Conservation (phyloP, 176 grass and related monocot genomes). For the Rhynchospora pubera region DNA sequence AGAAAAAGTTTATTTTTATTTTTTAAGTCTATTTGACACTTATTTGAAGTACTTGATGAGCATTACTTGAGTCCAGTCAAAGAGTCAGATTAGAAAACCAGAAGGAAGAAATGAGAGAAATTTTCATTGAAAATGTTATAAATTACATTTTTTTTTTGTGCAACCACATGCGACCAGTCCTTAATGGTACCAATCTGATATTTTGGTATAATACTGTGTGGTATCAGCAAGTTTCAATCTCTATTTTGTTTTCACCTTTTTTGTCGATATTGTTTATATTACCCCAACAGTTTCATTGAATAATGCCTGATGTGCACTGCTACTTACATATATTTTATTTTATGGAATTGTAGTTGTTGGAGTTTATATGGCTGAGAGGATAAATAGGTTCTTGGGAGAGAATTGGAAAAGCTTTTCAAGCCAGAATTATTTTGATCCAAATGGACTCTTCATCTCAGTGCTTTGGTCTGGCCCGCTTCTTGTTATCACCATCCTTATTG, state of each 20-base stretch:
- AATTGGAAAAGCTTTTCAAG: slow-evolving; percentile 83
- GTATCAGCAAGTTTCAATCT: neutral
- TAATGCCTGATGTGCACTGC: neutral
- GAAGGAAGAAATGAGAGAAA: neutral
- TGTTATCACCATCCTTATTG: slow-evolving; percentile 55
- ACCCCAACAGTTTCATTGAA: neutral
- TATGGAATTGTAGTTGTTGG: slow-evolving; percentile 55
- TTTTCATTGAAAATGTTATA: no score
- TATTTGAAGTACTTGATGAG: neutral
- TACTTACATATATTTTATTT: neutral
- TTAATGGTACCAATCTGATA: neutral
- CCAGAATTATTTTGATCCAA: slow-evolving; percentile 91
- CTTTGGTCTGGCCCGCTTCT: slow-evolving; percentile 85
- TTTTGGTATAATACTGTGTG: neutral
- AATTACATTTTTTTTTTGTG: neutral
- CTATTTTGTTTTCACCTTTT: neutral
- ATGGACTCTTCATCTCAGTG: slow-evolving; percentile 80
- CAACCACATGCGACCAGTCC: neutral
- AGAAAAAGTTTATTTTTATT: neutral
- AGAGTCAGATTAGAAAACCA: neutral
- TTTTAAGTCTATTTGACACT: neutral
- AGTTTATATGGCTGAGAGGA: slow-evolving; percentile 69
- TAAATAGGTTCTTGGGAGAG: slow-evolving; percentile 59
- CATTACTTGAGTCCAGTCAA: neutral
- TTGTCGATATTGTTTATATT: neutral